A percentile compares a stretch with the other conserved stretches of the same genome.
Conservation (phyloP, 192 early-diverging fungal species). For the Pilobolus umbonatus region DNA sequence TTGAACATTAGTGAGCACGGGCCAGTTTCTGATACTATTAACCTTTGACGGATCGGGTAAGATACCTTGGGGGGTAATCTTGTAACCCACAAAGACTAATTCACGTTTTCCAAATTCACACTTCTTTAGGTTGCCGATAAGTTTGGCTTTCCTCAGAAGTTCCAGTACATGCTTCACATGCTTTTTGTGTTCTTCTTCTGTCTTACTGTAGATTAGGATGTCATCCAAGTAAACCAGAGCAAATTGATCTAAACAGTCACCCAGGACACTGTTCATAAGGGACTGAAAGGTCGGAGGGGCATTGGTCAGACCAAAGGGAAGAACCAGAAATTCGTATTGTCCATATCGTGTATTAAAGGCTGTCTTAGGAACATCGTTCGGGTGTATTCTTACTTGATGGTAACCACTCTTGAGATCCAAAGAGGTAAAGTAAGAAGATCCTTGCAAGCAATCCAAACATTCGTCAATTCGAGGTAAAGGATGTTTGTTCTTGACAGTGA, state of each 20-base stretch:
- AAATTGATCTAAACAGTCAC: background rate
- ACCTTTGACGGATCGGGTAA: constrained; percentile 19
- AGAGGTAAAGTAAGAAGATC: constrained; percentile 28
- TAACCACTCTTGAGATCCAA: constrained; percentile 33
- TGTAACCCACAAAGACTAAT: background rate
- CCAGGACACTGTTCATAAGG: background rate
- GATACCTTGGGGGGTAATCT: constrained; percentile 16
- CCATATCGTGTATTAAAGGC: constrained; percentile 31
- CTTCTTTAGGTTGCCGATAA: constrained; percentile 12
- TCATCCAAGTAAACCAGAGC: constrained; percentile 44
- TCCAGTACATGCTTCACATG: constrained; percentile 16
- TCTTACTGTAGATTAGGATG: constrained; percentile 32
- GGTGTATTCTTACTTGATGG: constrained; percentile 18
- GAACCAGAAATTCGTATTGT: constrained; percentile 30
- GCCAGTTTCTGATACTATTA: constrained; percentile 17
- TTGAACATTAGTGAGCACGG: constrained; percentile 3
- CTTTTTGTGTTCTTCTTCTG: constrained; percentile 29
- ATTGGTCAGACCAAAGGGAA: constrained; percentile 39
- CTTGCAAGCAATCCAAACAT: constrained; percentile 26
- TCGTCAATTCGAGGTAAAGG: constrained; percentile 45
- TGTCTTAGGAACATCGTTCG: constrained; percentile 24
- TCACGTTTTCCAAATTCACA: background rate
- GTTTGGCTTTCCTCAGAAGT: constrained; percentile 8
- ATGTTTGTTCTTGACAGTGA: constrained; percentile 36
- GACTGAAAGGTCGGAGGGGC: constrained; percentile 19